phyloP scores from a whole-genome alignment of 768 basidiomycete genomes.

The Suillus clintonianus region DNA sequence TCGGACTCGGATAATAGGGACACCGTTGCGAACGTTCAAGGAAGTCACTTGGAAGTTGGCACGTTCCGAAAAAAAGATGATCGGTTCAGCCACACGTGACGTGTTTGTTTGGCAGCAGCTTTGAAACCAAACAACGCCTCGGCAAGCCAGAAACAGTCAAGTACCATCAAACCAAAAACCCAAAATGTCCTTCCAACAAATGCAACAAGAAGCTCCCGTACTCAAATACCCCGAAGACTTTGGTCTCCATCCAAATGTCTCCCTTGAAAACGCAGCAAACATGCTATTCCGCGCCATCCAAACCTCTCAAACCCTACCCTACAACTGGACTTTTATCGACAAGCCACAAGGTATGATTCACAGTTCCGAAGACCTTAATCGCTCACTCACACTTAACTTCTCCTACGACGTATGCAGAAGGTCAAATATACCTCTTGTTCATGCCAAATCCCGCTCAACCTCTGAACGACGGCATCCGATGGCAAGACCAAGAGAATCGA shows the following conservation, averaged over 20 bases:
- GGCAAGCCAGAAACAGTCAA: background rate
- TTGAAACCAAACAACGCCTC: conserved; percentile 31
- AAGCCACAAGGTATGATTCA: conserved; percentile 62
- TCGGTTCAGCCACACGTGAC: conserved; percentile 11
- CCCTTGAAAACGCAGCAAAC: conserved; percentile 55
- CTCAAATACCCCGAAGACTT: conserved; percentile 73
- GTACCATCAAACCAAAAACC: background rate
- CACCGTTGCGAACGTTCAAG: no score
- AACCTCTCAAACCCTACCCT: conserved; percentile 60
- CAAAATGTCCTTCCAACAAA: conserved; percentile 42
- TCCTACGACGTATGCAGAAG: conserved; percentile 45
- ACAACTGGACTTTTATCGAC: conserved; percentile 76
- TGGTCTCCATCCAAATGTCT: conserved; percentile 55
- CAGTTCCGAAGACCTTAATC: background rate
- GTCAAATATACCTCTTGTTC: conserved; percentile 66
- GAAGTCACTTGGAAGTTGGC: no score
- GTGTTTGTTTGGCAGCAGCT: conserved; percentile 28
- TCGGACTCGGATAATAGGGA: no score
- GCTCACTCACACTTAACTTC: background rate
- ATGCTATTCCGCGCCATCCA: conserved; percentile 64
- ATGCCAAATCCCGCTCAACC: conserved; percentile 59
- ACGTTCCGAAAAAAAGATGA: no score
- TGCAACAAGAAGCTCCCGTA: conserved; percentile 61
- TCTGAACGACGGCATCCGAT: conserved; percentile 78
- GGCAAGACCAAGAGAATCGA: conserved; percentile 70